phyloP scores from a whole-genome alignment of 306 rosid genomes.

The Castanea sativa region DNA sequence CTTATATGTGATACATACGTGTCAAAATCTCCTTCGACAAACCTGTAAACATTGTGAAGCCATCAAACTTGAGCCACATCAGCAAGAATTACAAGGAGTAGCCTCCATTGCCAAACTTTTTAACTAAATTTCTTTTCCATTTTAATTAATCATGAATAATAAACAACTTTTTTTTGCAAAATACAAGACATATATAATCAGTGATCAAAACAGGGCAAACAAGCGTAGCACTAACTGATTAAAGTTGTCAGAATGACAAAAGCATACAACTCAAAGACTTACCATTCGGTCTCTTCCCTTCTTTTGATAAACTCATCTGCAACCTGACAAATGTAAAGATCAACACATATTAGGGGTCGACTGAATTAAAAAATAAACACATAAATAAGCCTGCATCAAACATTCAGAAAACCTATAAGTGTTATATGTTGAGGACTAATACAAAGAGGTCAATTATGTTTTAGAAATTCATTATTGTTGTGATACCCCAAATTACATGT shows the following conservation, averaged over 20 bases:
- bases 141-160: background rate
- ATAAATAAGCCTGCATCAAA: background rate
- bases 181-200: background rate
- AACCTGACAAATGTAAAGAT: slow-evolving; percentile 50
- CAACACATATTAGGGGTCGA: slow-evolving; percentile 15
- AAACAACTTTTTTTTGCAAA: background rate
- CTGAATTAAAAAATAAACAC: background rate
- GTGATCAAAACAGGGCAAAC: background rate
- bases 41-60: slow-evolving; percentile 53
- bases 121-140: background rate
- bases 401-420: slow-evolving; percentile 9
- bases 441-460: background rate
- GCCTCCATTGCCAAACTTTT: background rate
- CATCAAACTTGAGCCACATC: slow-evolving; percentile 26
- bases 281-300: slow-evolving; percentile 94
- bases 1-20: slow-evolving; percentile 71
- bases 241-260: slow-evolving; percentile 16
- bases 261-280: slow-evolving; percentile 23
- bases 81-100: background rate
- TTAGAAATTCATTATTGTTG: background rate
- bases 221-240: background rate
- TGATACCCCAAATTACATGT: too few species aligned
- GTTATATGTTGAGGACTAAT: background rate
- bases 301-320: slow-evolving; percentile 91
- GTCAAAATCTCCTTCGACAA: slow-evolving; percentile 91